phyloP scores from a whole-genome alignment of 176 grass and related monocot species.

The Cenchrus fungigraminus region DNA sequence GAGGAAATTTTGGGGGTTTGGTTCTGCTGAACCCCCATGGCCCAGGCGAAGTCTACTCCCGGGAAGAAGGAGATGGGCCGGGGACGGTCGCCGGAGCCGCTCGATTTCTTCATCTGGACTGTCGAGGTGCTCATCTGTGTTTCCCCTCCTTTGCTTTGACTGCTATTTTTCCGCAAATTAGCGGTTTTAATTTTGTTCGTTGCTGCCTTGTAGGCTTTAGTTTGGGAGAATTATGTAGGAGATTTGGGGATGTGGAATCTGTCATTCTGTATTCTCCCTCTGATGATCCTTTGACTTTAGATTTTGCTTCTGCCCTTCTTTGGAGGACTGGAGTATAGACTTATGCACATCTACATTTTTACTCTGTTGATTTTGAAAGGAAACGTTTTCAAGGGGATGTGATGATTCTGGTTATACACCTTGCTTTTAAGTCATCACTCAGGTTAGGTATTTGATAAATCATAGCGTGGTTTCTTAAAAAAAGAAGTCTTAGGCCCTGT shows the following conservation, averaged over 20 bases:
- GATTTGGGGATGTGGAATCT: neutral
- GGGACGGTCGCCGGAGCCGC: slow-evolving; percentile 60
- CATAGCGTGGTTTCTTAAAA: neutral
- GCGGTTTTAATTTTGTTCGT: neutral
- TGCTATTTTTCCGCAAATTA: neutral
- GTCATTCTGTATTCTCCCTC: neutral
- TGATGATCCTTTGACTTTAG: neutral
- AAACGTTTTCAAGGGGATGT: neutral
- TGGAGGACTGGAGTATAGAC: neutral
- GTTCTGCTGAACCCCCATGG: slow-evolving; percentile 27
- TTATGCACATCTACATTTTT: neutral
- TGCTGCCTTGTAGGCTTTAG: neutral
- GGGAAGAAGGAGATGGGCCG: slow-evolving; percentile 58
- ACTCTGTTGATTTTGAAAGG: neutral
- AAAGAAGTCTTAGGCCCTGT: neutral
- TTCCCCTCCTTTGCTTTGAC: neutral
- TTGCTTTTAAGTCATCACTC: neutral
- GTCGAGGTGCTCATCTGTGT: slow-evolving; percentile 51
- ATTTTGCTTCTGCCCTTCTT: neutral
- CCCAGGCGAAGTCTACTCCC: neutral
- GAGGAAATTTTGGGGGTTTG: neutral
- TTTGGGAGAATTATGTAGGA: neutral
- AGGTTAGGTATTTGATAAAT: slow-evolving; percentile 14
- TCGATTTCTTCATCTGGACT: slow-evolving; percentile 85
- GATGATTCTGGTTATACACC: neutral